A percentile compares a stretch with the other conserved stretches of the same genome.
phyloP scores from a whole-genome alignment of 345 rosid species.

The Turritis glabra region DNA sequence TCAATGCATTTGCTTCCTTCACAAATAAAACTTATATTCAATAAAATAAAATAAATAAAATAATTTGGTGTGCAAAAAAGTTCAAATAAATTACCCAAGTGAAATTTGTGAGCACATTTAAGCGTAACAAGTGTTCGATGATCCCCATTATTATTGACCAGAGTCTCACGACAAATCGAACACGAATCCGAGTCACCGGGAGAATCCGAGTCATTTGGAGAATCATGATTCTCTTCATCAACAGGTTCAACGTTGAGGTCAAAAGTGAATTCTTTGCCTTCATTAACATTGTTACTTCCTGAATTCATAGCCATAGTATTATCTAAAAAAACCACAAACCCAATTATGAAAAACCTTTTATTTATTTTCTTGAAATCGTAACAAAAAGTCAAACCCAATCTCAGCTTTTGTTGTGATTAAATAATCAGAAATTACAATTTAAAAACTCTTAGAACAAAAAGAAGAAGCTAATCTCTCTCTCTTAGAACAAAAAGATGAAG shows the following conservation, averaged over 20 bases:
- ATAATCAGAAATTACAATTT: no score
- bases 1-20: neutral
- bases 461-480: neutral
- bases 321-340: neutral
- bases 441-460: neutral
- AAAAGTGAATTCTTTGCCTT: neutral
- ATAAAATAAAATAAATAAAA: neutral
- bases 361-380: no score
- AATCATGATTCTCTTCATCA: neutral
- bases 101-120: neutral
- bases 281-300: neutral
- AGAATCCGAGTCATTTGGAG: neutral
- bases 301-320: neutral
- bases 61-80: neutral
- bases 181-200: neutral
- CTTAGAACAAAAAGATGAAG: neutral
- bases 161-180: neutral
- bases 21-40: neutral
- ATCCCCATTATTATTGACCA: neutral
- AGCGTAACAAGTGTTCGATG: slow-evolving; percentile 1
- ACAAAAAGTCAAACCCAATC: no score
- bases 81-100: neutral
- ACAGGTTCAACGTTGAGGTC: neutral
- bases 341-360: neutral
- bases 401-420: no score